Percentiles rank a stretch among this genome's conserved stretches.
These are phyloP conservation scores for Chimonanthus praecox DNA, from an alignment of 164 flowering plant species.

Conservation along the genomic window DNA sequence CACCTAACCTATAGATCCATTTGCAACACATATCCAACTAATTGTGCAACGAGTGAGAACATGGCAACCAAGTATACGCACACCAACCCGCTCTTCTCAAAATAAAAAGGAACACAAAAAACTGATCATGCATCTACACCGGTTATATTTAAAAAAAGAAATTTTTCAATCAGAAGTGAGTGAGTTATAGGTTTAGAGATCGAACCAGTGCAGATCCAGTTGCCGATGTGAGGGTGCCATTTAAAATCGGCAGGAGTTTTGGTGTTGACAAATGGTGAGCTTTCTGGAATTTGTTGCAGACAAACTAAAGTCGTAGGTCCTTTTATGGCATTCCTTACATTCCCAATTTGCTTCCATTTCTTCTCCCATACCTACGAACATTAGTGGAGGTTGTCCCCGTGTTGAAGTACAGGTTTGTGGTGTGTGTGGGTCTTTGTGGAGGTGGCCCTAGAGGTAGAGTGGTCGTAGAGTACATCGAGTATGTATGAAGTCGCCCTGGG, in stretches of 20 bases:
- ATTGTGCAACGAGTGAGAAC: constrained; percentile 55
- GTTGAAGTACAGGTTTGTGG: too few species aligned
- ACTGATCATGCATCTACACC: constrained; percentile 46
- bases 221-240: constrained; percentile 92
- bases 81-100: constrained; percentile 79
- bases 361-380: constrained; percentile 50
- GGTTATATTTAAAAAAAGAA: constrained; percentile 5
- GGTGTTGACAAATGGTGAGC: constrained; percentile 79
- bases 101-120: constrained; percentile 50
- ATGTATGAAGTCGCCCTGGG: too few species aligned
- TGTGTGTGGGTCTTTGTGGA: too few species aligned
- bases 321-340: constrained; percentile 73
- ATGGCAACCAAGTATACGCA: constrained; percentile 76
- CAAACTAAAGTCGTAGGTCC: constrained; percentile 85
- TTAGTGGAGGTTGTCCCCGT: too few species aligned
- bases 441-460: too few species aligned
- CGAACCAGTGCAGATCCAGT: constrained; percentile 90
- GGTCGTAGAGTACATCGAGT: too few species aligned
- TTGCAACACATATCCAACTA: constrained; percentile 70
- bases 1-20: constrained; percentile 88
- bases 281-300: constrained; percentile 90
- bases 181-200: constrained; percentile 17
- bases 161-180: neutral
- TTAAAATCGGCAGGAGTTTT: constrained; percentile 82
- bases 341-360: constrained; percentile 97